Percentiles rank a stretch among this genome's conserved stretches.
phyloP scores from a whole-genome alignment of 2,329 filamentous ascomycete species.

The Mariannaea sp. region DNA sequence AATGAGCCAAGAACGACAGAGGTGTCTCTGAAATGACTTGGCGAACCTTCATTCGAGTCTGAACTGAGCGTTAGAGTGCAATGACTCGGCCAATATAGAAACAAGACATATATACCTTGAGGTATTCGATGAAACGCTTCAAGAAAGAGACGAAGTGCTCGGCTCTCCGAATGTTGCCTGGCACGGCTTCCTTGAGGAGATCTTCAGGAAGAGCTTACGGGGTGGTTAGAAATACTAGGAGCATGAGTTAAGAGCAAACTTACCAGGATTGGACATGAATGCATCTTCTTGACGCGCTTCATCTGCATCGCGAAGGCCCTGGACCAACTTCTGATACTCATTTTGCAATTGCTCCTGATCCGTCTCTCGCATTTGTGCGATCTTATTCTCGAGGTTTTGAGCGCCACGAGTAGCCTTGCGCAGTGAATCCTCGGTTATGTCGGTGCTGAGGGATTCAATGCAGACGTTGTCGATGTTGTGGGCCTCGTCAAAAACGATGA shows the following conservation, averaged over 20 bases:
- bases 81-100: no score
- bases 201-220: constrained; percentile 81
- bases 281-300: constrained; percentile 91
- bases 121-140: constrained; percentile 95
- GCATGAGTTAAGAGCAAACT: constrained; percentile 5
- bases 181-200: constrained; percentile 91
- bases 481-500: constrained; percentile 97
- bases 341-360: constrained; percentile 93
- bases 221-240: constrained; percentile 8
- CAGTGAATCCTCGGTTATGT: constrained; percentile 93
- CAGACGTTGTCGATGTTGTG: constrained; percentile 99
- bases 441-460: constrained; percentile 95
- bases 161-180: constrained; percentile 92
- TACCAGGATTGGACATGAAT: constrained; percentile 91
- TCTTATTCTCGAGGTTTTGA: constrained; percentile 86
- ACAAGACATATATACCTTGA: constrained; percentile 65
- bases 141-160: constrained; percentile 96
- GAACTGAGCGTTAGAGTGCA: constrained; percentile 6
- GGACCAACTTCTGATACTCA: constrained; percentile 93
- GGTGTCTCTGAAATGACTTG: constrained; percentile 98
- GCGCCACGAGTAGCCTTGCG: constrained; percentile 90
- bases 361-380: constrained; percentile 92
- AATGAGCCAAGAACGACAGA: constrained; percentile 86
- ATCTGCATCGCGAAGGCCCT: constrained; percentile 85
- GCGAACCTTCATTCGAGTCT: constrained; percentile 97